phyloP scores from a whole-genome alignment of 177 flowering plant species.

The Vitis hybrid region DNA sequence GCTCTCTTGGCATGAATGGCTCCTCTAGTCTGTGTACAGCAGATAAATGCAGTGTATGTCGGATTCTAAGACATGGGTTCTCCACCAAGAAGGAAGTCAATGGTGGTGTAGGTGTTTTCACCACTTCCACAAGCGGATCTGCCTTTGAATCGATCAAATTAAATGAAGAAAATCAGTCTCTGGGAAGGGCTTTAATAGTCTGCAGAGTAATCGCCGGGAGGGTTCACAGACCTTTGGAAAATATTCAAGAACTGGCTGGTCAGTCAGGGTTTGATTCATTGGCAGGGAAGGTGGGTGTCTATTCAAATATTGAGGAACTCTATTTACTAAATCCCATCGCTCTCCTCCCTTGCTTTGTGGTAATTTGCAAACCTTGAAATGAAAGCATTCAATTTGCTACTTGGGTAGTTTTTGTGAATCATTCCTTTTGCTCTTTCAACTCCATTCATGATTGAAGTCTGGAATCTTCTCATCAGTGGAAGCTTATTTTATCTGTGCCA shows the following conservation, averaged over 20 bases:
- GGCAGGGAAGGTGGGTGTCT: constrained; percentile 69
- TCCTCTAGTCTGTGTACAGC: constrained; percentile 65
- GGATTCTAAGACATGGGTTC: constrained; percentile 78
- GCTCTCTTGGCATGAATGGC: constrained; percentile 72
- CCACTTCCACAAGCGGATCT: constrained; percentile 79
- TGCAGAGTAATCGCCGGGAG: constrained; percentile 97
- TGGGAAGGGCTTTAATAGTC: constrained; percentile 69
- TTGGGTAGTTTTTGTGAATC: too few relatives aligned
- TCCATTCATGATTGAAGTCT: too few relatives aligned
- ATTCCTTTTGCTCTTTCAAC: too few relatives aligned
- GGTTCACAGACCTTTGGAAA: constrained; percentile 82
- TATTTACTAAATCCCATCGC: constrained; percentile 57
- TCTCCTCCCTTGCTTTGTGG: constrained; percentile 77
- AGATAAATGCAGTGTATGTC: constrained; percentile 72
- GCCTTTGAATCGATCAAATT: constrained; percentile 67
- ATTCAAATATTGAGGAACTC: constrained; percentile 64
- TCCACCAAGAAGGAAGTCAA: constrained; percentile 57
- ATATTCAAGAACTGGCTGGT: constrained; percentile 60
- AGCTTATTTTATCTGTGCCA: too few relatives aligned
- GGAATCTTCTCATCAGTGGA: too few relatives aligned
- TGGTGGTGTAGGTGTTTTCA: constrained; percentile 72
- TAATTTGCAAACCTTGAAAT: constrained; percentile 36
- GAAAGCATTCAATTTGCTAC: too few relatives aligned
- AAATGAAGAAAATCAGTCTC: constrained; percentile 28
- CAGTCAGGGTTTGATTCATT: constrained; percentile 85